phyloP scores from a whole-genome alignment of 768 basidiomycete genomes.

The Trametes cinnabarina region DNA sequence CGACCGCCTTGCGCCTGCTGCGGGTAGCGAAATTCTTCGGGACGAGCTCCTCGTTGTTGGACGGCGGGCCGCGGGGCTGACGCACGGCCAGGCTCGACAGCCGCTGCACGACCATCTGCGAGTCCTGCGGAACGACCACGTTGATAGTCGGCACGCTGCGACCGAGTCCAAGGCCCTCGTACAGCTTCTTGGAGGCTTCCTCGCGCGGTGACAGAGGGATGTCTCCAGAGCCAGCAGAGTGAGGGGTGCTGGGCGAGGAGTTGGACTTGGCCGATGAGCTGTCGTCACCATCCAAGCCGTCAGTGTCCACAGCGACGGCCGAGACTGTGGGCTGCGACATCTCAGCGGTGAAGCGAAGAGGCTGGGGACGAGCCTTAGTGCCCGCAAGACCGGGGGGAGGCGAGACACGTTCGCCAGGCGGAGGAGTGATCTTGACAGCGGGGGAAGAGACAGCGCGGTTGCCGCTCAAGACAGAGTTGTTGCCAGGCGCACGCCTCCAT shows the following conservation, averaged over 20 bases:
- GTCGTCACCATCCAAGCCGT: constrained; percentile 48
- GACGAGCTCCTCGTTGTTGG: constrained; percentile 80
- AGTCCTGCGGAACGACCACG: constrained; percentile 39
- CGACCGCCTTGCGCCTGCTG: constrained; percentile 81
- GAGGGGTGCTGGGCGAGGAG: constrained; percentile 74
- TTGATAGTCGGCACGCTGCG: constrained; percentile 49
- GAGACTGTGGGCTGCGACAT: constrained; percentile 42
- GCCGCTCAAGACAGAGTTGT: constrained; percentile 68
- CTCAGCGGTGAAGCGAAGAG: constrained; percentile 41
- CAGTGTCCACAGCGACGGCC: constrained; percentile 50
- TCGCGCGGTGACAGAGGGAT: constrained; percentile 74
- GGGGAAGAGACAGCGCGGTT: constrained; percentile 53
- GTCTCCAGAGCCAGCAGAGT: constrained; percentile 58
- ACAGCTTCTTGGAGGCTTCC: constrained; percentile 82
- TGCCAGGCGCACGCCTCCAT: constrained; percentile 73
- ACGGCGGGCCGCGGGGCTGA: constrained; percentile 87
- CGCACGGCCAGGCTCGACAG: constrained; percentile 71
- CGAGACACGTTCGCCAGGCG: constrained; percentile 57
- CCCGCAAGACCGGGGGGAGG: constrained; percentile 42
- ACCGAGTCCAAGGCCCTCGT: constrained; percentile 86
- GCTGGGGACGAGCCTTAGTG: constrained; percentile 55
- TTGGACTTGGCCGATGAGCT: constrained; percentile 52
- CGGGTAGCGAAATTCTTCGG: constrained; percentile 88
- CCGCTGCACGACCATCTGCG: constrained; percentile 41
- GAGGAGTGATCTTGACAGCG: constrained; percentile 68